Evolutionary conservation across 208 protist species (phyloP).

Genomic region (Leishmania lainsoni): DNA sequence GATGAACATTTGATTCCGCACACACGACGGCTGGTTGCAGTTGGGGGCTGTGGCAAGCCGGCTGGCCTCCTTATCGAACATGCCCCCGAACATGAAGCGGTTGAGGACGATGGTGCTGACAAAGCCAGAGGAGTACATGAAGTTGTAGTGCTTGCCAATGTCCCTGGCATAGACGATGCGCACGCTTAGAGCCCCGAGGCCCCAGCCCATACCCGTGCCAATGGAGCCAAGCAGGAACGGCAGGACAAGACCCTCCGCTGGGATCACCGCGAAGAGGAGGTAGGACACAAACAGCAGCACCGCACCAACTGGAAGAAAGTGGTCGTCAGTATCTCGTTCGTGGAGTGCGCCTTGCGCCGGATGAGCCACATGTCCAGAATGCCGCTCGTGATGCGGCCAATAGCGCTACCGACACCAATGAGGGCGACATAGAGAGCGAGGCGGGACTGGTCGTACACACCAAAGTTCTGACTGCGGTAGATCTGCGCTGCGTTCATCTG

Average conservation of each 20-base stretch:
- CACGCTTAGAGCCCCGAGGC: constrained; percentile 49
- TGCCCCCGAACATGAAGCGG: constrained; percentile 79
- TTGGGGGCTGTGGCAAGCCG: constrained; percentile 29
- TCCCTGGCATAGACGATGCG: constrained; percentile 74
- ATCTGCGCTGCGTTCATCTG: constrained; percentile 78
- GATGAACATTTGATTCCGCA: constrained; percentile 71
- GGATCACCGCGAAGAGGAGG: constrained; percentile 64
- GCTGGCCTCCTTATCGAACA: constrained; percentile 64
- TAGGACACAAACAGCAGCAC: constrained; percentile 45
- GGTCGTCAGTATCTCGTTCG: constrained; percentile 47
- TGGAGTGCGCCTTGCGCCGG: constrained; percentile 26
- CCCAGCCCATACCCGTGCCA: constrained; percentile 70
- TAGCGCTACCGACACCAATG: constrained; percentile 70
- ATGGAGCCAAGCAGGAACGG: constrained; percentile 67
- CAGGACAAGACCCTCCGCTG: constrained; percentile 48
- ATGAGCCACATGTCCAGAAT: constrained; percentile 62
- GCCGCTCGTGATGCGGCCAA: constrained; percentile 62
- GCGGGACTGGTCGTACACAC: constrained; percentile 32
- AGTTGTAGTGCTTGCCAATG: constrained; percentile 88
- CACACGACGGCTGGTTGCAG: constrained; percentile 54
- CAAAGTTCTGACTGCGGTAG: constrained; percentile 65
- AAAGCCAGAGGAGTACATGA: constrained; percentile 68
- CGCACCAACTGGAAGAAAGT: constrained; percentile 50
- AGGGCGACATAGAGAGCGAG: constrained; percentile 66
- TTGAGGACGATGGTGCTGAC: constrained; percentile 75